Evolutionary conservation across 805 yeast genomes (phyloP), one percentile per base, ranked within the genome.

Genomic region (Metschnikowia continentalis): DNA sequence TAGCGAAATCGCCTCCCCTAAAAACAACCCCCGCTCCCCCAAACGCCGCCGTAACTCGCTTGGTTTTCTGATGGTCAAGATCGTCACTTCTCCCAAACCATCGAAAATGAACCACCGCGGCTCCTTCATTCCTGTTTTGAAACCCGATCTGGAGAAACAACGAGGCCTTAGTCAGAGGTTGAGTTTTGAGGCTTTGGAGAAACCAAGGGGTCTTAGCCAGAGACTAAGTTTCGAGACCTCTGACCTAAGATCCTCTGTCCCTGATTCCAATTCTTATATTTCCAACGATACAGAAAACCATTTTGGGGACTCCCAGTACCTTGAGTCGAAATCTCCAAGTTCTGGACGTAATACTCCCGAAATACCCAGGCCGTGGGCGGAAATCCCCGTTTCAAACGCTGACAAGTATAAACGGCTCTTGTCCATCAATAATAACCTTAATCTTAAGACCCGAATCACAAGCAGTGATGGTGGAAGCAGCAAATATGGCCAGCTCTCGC

Each of bases 61-160:
- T n/a, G 63, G 60, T 7, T 58, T 58, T 42, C 63, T 57, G 43
- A 49, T 61, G 58, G 63, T 51, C 14, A 52, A 55, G 32, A 61
- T 61, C 39, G 52, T 42, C 14, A 13, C 46, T 11, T 38, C 44
- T 15, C 35, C 44, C 15, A 15, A 33, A 15, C 3, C 23, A 6
- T 11, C 30, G 15, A 39, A 39, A 22, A 44, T 44, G 47, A 45
- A 36, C 39, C 38, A 30, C 39, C 47, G 23, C 22, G 58, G 58
- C 11, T 49, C 57, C 3, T 42, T 52, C 10, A 57, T 57, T 15
- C 60, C 60, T 19, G 49, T 54, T 3, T 46, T 55, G 19, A 41
- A 42, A 14, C 32, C 46, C 5, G 39, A 11, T 23, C 6, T 14
- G n/a, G 43, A 26, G 13, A 40, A 26, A n/a, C n/a, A 30, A n/a